phyloP scores from a whole-genome alignment of 768 basidiomycete genomes.

The Boletales sp. region DNA sequence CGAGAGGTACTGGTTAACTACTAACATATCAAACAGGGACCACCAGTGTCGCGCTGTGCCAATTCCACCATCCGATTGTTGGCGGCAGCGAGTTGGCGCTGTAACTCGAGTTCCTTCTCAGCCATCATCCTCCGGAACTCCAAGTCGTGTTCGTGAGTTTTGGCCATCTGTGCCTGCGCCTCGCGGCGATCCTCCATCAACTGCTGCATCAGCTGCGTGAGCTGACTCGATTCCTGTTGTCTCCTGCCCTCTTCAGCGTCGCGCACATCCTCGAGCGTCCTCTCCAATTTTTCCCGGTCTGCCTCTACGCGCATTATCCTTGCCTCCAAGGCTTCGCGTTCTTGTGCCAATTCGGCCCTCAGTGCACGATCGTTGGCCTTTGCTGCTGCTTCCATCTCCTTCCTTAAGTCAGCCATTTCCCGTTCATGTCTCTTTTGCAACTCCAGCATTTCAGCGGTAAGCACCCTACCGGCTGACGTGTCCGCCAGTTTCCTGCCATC shows the following conservation, averaged over 20 bases:
- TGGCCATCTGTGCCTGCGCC: not conserved
- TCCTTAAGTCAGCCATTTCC: constrained; percentile 39
- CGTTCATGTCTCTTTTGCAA: constrained; percentile 34
- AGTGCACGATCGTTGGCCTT: constrained; percentile 5
- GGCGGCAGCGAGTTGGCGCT: not conserved
- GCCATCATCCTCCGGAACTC: not conserved
- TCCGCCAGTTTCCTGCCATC: constrained; percentile 40
- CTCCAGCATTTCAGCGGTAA: constrained; percentile 39
- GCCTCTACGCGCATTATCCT: not conserved
- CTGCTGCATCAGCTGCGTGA: too few relatives aligned
- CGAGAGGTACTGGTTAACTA: not conserved
- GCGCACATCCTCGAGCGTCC: too few relatives aligned
- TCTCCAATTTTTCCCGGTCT: not conserved
- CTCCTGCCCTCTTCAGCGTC: too few relatives aligned
- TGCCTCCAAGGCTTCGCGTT: constrained; percentile 1
- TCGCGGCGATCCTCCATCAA: too few relatives aligned
- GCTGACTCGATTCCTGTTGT: too few relatives aligned
- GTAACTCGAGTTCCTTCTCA: not conserved
- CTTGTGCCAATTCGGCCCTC: constrained; percentile 2
- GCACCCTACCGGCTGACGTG: constrained; percentile 45
- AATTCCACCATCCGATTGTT: not conserved
- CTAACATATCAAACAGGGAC: constrained; percentile 1
- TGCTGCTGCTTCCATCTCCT: constrained; percentile 39
- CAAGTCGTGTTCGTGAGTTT: not conserved
- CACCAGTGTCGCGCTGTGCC: not conserved